Evolutionary conservation across 257 asterid species (phyloP), one percentile per base, ranked within the genome.

Genomic region (Sherardia arvensis): DNA sequence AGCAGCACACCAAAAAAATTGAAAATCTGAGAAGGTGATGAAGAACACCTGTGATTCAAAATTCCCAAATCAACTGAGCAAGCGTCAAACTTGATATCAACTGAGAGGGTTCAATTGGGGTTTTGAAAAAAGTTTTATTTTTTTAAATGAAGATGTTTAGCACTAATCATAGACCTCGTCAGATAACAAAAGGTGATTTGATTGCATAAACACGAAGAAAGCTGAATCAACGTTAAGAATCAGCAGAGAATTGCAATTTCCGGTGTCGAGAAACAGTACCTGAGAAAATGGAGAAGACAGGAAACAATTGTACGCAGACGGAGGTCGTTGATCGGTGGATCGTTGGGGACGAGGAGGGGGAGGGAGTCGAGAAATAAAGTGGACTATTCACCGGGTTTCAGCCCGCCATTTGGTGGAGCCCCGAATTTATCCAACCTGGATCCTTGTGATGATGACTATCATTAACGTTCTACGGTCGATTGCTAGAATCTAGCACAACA

Each of bases 91-190:
- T 59, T 70, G 64, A 82, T n/a, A n/a, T 77, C 75, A 79, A 53
- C 74, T 62, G 53, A 72, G 88, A 72, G 88, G 81, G 84, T 83
- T 81, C 85, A 80, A 76, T 85, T 81, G 83, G 90, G 95, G 91
- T 83, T 90, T 77, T 74, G 75, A 75, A 64, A 69, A n/a, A n/a
- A n/a, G n/a, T n/a, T n/a, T n/a, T n/a, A n/a, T n/a, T n/a, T n/a
- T n/a, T n/a, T n/a, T n/a, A n/a, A n/a, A n/a, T n/a, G n/a, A n/a
- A n/a, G n/a, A n/a, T n/a, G n/a, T n/a, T 38, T 10, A 48, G 7
- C 26, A 49, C 33, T 30, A 62, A 45, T 59, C 53, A 56, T 53
- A 51, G 26, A 73, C 55, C 62, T 53, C 9, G 29, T 14, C 40
- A 58, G 29, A 58, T 17, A n/a, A 57, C 2, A 64, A 66, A 61